Percentiles rank a stretch among this genome's conserved stretches.
These are phyloP conservation scores for Vitis hybrid DNA, from an alignment of 177 flowering plant species.

Conservation along the genomic window DNA sequence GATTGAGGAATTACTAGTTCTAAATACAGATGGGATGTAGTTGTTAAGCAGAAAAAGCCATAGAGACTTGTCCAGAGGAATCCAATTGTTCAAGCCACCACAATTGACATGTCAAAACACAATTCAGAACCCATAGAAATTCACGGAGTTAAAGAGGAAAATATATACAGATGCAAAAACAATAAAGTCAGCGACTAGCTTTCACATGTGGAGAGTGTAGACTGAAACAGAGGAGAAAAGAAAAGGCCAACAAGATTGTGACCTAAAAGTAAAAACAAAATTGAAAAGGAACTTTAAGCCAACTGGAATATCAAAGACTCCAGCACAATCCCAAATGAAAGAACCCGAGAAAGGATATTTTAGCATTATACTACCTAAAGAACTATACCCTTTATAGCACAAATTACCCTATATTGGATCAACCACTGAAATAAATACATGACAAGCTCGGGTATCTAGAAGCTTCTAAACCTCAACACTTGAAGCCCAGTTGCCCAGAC, in stretches of 20 bases:
- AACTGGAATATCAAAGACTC: background rate
- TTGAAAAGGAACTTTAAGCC: background rate
- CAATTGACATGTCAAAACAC: background rate
- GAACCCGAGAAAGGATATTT: too few relatives aligned
- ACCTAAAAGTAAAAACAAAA: background rate
- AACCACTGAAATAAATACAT: too few relatives aligned
- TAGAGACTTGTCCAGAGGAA: background rate
- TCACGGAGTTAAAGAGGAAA: background rate
- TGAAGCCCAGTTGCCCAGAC: too few relatives aligned
- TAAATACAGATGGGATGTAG: background rate
- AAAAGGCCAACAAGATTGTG: background rate
- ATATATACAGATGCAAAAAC: background rate
- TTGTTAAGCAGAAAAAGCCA: background rate
- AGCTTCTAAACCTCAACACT: too few relatives aligned
- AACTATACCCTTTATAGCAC: background rate
- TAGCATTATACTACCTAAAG: background rate
- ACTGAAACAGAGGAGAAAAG: background rate
- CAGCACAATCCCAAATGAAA: background rate
- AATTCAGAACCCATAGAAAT: background rate
- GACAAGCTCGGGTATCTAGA: too few relatives aligned
- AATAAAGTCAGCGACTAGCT: background rate
- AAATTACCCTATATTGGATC: background rate
- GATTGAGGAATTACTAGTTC: background rate
- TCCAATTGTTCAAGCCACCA: too few relatives aligned
- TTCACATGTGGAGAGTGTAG: too few relatives aligned